Evolutionary conservation across 352 stramenopile genomes (phyloP).

Genomic region (Poterioochromonas sp.): DNA sequence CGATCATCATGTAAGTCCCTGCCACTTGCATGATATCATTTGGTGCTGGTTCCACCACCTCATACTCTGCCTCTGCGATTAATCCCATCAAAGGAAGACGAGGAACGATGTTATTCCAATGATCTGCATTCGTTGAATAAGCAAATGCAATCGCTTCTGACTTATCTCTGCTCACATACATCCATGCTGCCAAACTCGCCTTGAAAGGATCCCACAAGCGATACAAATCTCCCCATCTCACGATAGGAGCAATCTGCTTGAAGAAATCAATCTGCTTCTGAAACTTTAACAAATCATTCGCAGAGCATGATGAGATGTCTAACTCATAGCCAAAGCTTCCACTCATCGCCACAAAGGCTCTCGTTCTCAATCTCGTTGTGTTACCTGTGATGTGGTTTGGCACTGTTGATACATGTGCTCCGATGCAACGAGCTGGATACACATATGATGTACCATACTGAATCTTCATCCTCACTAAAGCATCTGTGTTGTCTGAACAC

Average conservation of each 20-base stretch:
- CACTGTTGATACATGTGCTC: not conserved
- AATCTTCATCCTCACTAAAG: not conserved
- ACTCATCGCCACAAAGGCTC: conserved; percentile 12
- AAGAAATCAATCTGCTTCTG: conserved; percentile 6
- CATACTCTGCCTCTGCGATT: not conserved
- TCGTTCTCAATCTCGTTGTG: not conserved
- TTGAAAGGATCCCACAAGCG: conserved; percentile 18
- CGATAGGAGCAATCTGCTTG: not conserved
- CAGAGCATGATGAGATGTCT: not conserved
- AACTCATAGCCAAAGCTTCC: conserved; percentile 18
- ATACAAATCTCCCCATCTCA: conserved; percentile 6
- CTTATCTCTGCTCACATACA: conserved; percentile 4
- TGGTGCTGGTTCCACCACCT: not conserved
- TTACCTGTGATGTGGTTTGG: conserved; percentile 13
- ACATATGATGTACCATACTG: conserved; percentile 1
- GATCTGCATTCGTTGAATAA: not conserved
- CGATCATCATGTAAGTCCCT: not conserved
- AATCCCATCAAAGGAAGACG: not conserved
- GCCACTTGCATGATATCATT: not conserved
- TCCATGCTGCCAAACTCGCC: not conserved
- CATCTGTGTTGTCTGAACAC: conserved; percentile 20
- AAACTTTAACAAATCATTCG: not conserved
- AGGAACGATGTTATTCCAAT: conserved; percentile 7
- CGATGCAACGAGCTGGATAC: not conserved
- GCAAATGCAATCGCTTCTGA: not conserved